Evolutionary conservation across 2,329 filamentous ascomycete genomes (phyloP).

Genomic region (Shiraia sp.): DNA sequence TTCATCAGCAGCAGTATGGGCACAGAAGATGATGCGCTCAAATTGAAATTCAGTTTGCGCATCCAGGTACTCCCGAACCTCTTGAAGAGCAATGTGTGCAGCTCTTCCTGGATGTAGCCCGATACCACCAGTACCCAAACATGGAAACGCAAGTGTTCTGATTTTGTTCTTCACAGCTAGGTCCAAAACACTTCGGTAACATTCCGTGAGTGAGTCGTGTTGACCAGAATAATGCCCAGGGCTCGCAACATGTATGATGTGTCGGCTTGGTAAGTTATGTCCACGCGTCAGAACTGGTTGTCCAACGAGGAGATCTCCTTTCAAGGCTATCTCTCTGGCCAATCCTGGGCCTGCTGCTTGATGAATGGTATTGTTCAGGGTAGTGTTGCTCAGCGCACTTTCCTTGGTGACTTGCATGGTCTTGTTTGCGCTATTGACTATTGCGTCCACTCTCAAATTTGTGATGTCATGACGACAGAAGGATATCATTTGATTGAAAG

Average conservation of each 20-base stretch:
- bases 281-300: slow-evolving; percentile 32
- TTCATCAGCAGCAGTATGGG: slow-evolving; percentile 27
- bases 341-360: slow-evolving; percentile 34
- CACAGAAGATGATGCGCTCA: slow-evolving; percentile 38
- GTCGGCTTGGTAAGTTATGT: slow-evolving; percentile 29
- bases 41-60: slow-evolving; percentile 19
- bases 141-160: slow-evolving; percentile 41
- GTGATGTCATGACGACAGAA: slow-evolving; percentile 38
- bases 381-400: slow-evolving; percentile 27
- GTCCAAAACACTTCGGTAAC: slow-evolving; percentile 34
- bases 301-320: slow-evolving; percentile 21
- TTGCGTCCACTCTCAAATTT: slow-evolving; percentile 38
- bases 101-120: slow-evolving; percentile 37
- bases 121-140: slow-evolving; percentile 35
- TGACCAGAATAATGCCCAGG: slow-evolving; percentile 32
- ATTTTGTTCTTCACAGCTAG: slow-evolving; percentile 23
- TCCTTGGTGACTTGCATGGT: slow-evolving; percentile 3
- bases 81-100: slow-evolving; percentile 37
- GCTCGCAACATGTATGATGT: slow-evolving; percentile 38
- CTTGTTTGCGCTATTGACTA: slow-evolving; percentile 37
- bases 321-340: slow-evolving; percentile 19
- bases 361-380: slow-evolving; percentile 31
- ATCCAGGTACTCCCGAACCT: slow-evolving; percentile 39
- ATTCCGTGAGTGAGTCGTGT: slow-evolving; percentile 34
- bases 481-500: slow-evolving; percentile 35